Percentiles rank a stretch among this genome's conserved stretches.
Evolutionary conservation across 257 asterid genomes (phyloP).

Genomic region (Salvia miltiorrhiza): DNA sequence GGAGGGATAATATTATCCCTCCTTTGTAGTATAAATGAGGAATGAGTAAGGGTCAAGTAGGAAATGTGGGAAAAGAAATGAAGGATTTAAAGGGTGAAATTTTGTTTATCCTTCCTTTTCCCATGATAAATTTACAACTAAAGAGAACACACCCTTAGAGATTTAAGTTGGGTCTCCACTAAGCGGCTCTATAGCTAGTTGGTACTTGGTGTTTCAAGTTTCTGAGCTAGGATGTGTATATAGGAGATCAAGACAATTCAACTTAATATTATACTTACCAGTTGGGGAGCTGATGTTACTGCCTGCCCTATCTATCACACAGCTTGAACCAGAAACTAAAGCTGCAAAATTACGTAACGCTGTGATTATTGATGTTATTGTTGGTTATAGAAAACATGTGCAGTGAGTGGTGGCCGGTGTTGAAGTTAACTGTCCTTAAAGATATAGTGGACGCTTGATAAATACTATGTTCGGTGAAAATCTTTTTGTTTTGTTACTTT

Average conservation of each 20-base stretch:
- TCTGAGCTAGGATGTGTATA: background rate
- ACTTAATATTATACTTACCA: background rate
- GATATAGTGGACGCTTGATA: background rate
- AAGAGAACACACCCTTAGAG: no score
- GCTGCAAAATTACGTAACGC: background rate
- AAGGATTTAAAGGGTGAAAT: no score
- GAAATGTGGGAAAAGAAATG: no score
- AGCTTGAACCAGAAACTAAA: background rate
- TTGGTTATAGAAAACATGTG: background rate
- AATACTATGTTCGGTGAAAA: background rate
- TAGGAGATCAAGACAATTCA: conserved; percentile 6
- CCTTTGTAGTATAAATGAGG: no score
- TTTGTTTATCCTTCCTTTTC: no score
- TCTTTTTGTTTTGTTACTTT: no score
- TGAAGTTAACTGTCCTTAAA: background rate
- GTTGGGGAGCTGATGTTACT: background rate
- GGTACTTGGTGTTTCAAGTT: background rate
- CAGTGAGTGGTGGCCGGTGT: background rate
- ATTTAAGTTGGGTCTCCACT: background rate
- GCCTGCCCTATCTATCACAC: background rate
- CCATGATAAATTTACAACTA: no score
- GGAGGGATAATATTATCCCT: no score
- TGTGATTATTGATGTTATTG: background rate
- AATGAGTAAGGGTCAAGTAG: no score
- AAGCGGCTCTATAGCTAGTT: background rate